Conservation (phyloP, 2,329 filamentous ascomycete species). For the Pyrenochaeta sp. region DNA sequence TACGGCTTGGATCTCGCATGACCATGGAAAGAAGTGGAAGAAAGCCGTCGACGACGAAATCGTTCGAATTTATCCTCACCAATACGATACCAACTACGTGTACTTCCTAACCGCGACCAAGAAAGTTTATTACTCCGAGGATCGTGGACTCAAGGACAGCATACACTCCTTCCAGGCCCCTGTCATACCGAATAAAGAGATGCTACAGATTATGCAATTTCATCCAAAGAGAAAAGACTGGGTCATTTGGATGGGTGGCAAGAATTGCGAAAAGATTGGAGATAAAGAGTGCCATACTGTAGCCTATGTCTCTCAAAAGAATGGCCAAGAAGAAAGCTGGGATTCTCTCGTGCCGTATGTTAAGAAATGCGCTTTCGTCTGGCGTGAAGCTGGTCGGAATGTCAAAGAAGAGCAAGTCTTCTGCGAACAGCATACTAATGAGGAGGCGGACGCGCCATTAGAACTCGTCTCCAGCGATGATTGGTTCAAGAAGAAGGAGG, state of each 20-base stretch:
- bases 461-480: constrained; percentile 81
- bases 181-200: constrained; percentile 62
- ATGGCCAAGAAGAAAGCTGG: constrained; percentile 74
- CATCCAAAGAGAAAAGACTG: constrained; percentile 83
- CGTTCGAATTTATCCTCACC: constrained; percentile 76
- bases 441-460: constrained; percentile 69
- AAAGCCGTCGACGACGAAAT: constrained; percentile 76
- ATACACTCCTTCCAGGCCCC: constrained; percentile 79
- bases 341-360: constrained; percentile 76
- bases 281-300: constrained; percentile 71
- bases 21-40: constrained; percentile 91
- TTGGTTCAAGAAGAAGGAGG: constrained; percentile 73
- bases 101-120: constrained; percentile 81
- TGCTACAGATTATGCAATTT: constrained; percentile 72
- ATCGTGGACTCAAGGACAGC: constrained; percentile 70
- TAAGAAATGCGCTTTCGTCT: constrained; percentile 86
- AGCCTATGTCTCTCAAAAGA: constrained; percentile 80
- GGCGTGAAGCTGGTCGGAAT: constrained; percentile 62
- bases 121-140: constrained; percentile 79
- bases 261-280: constrained; percentile 68
- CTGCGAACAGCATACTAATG: constrained; percentile 70
- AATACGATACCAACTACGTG: constrained; percentile 82
- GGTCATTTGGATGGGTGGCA: constrained; percentile 85
- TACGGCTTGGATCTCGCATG: constrained; percentile 75
- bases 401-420: constrained; percentile 71